Percentiles rank a stretch among this genome's conserved stretches.
phyloP scores from a whole-genome alignment of 345 rosid species.

The Acer campestre region DNA sequence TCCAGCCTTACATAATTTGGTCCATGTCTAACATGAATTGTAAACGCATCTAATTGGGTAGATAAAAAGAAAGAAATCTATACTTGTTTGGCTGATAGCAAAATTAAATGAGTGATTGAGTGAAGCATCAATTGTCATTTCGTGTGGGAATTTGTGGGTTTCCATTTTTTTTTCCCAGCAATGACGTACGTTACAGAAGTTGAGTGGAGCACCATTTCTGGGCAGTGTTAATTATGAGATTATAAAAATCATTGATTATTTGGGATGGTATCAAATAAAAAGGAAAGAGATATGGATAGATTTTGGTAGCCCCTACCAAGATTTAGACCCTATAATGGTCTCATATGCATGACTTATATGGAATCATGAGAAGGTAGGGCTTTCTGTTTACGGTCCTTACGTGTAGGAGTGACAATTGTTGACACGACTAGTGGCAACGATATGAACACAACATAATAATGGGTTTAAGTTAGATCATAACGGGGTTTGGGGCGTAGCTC shows the following conservation, averaged over 20 bases:
- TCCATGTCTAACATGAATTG: not conserved
- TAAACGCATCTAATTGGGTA: not conserved
- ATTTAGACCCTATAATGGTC: not conserved
- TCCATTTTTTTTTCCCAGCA: too few species aligned
- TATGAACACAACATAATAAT: too few species aligned
- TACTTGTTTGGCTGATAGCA: not conserved
- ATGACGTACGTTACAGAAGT: not conserved
- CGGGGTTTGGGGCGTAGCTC: too few species aligned
- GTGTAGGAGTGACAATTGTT: too few species aligned
- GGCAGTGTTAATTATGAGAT: not conserved
- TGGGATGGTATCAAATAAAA: not conserved
- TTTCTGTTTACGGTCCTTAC: too few species aligned
- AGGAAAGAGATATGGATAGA: not conserved
- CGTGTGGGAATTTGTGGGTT: not conserved
- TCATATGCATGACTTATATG: not conserved
- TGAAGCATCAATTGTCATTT: not conserved
- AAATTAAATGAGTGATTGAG: not conserved
- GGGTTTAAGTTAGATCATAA: too few species aligned
- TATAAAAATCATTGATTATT: not conserved
- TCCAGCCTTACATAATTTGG: too few species aligned
- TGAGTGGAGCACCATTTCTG: not conserved
- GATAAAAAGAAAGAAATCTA: not conserved
- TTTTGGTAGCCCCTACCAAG: not conserved
- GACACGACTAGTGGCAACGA: too few species aligned
- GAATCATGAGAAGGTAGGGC: not conserved